Conservation (phyloP, 495 filamentous ascomycete species). For the Talaromyces trachyspermus region DNA sequence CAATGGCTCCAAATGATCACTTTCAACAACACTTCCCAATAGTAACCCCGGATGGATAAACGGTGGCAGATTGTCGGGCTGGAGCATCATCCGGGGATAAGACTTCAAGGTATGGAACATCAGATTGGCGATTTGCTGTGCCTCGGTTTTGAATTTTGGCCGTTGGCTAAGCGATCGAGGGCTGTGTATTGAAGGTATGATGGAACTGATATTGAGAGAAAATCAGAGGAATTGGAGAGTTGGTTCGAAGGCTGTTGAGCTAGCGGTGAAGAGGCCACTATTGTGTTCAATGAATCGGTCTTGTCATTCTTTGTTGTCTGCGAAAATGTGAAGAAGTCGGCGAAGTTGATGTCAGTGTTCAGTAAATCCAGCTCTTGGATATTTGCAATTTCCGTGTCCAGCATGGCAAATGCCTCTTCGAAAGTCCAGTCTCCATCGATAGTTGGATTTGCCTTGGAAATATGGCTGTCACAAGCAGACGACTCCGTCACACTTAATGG, state of each 20-base stretch:
- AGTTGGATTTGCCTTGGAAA: not conserved
- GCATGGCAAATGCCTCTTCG: not conserved
- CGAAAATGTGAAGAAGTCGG: constrained; percentile 41
- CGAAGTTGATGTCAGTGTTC: constrained; percentile 32
- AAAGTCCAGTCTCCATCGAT: not conserved
- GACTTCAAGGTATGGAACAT: constrained; percentile 37
- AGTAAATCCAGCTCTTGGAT: not conserved
- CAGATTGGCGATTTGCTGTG: constrained; percentile 28
- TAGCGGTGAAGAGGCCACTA: not conserved
- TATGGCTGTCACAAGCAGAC: not conserved
- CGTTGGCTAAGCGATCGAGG: constrained; percentile 26
- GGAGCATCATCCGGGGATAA: constrained; percentile 33
- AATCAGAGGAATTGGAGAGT: not conserved
- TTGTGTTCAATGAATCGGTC: not conserved
- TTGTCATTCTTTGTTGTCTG: not conserved
- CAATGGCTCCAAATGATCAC: constrained; percentile 29
- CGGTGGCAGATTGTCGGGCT: constrained; percentile 28
- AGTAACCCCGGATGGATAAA: constrained; percentile 18
- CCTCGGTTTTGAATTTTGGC: constrained; percentile 18
- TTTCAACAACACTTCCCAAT: constrained; percentile 13
- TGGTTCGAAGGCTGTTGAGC: not conserved
- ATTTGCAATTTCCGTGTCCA: not conserved
- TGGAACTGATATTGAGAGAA: constrained; percentile 18
- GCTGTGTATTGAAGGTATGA: constrained; percentile 13
- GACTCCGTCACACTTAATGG: not conserved